phyloP scores from a whole-genome alignment of 768 basidiomycete genomes.

The Mycena crocata region DNA sequence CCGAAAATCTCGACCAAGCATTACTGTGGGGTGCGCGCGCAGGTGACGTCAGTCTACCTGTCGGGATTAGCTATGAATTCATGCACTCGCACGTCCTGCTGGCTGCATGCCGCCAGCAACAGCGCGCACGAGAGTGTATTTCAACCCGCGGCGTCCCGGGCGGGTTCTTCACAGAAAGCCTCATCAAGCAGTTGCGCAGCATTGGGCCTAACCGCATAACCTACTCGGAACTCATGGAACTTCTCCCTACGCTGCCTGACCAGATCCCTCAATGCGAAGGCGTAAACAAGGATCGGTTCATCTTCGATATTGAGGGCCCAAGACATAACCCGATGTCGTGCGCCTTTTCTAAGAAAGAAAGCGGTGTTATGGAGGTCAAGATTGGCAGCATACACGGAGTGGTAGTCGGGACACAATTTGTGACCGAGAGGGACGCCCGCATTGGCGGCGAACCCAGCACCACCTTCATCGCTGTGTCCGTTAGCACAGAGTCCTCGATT shows the following conservation, averaged over 20 bases:
- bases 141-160: constrained; percentile 16
- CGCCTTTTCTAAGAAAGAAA: constrained; percentile 8
- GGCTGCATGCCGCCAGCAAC: constrained; percentile 29
- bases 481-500: constrained; percentile 16
- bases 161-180: constrained; percentile 31
- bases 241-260: constrained; percentile 24
- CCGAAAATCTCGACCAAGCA: constrained; percentile 18
- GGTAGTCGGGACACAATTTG: constrained; percentile 29
- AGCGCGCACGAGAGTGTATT: constrained; percentile 29
- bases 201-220: constrained; percentile 24
- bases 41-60: constrained; percentile 6
- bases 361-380: constrained; percentile 15
- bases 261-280: constrained; percentile 34
- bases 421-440: not conserved
- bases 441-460: not conserved
- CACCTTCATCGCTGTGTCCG: constrained; percentile 23
- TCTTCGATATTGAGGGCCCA: constrained; percentile 21
- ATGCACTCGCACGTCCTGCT: constrained; percentile 34
- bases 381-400: constrained; percentile 21
- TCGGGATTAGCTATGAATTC: constrained; percentile 13
- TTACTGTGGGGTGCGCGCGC: not conserved
- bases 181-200: constrained; percentile 19
- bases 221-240: constrained; percentile 21
- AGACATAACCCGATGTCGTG: not conserved
- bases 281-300: constrained; percentile 18